Base-by-base conservation (phyloP, 2,329 filamentous ascomycete genomes). In the Penicillium sp. region DNA sequence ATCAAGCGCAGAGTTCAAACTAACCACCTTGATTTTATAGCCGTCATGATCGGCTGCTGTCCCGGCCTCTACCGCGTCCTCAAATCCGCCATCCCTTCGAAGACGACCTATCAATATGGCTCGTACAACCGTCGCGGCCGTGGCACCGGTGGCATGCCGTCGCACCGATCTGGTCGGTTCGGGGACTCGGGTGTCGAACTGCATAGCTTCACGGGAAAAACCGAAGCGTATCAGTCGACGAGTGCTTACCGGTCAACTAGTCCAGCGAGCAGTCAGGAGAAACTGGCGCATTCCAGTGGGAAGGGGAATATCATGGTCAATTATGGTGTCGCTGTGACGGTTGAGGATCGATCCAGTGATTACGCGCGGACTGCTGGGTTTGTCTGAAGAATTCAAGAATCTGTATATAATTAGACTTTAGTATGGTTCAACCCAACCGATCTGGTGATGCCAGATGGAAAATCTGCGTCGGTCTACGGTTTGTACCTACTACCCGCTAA, bases 281-380 rank as follows among this genome's bases (percentile, higher is more conserved):
- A 52, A 22, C n/a, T 57, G 43, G 49, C 53, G 9, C 36, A 43
- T 27, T 16, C 37, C 4, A 14, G n/a, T 9, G 43, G 46, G 1
- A 22, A 3, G 19, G 36, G 50, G 2, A 52, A 53, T 45, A 55
- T 55, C n/a, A 35, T 53, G 50, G 53, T 55, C 5, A 53, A 52
- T 14, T 52, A 55, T 36, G 41, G 53, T 11, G 46, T 55, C 38
- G 51, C 50, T 3, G 44, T 53, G 8, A 53, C 44, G 25, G 40
- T 55, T 11, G 51, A 55, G n/a, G 44, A 72, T 66, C 13, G 68
- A 57, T 33, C 27, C 2, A 38, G 33, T 35, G 49, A 42, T 29
- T 51, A 38, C 39, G 22, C 13, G 18, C 43, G 22, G 8, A 18
- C 19, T 18, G 12, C 33, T 4, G 33, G 33, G 5, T 19, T 18